Conservation (phyloP, 805 yeast genomes). For the Suhomyces xylopsoci region DNA sequence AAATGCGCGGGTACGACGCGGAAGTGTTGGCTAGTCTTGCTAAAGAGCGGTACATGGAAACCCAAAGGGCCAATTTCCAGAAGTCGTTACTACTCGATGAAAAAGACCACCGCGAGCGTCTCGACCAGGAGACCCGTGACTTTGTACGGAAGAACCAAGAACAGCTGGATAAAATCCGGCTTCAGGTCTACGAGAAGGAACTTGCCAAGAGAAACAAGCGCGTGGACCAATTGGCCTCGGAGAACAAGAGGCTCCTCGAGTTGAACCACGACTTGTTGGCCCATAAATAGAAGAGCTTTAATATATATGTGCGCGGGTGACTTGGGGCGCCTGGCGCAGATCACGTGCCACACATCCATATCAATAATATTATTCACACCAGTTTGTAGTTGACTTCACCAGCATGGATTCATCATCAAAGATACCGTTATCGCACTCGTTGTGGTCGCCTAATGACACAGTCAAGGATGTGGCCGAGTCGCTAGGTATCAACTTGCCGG, state of each 20-base stretch:
- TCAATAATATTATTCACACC: neutral
- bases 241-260: constrained; percentile 29
- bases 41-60: constrained; percentile 18
- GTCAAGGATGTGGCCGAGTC: constrained; percentile 95
- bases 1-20: constrained; percentile 19
- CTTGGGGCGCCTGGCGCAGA: neutral
- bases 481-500: constrained; percentile 78
- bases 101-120: constrained; percentile 8
- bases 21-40: constrained; percentile 21
- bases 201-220: constrained; percentile 19
- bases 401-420: constrained; percentile 36
- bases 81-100: neutral
- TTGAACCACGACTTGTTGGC: constrained; percentile 26
- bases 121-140: constrained; percentile 8
- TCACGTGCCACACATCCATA: neutral
- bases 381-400: neutral
- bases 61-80: constrained; percentile 5
- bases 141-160: constrained; percentile 13
- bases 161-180: constrained; percentile 12
- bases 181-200: constrained; percentile 21
- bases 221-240: constrained; percentile 20
- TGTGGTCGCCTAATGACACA: constrained; percentile 97
- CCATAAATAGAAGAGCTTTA: neutral
- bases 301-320: neutral
- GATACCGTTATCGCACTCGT: constrained; percentile 74